A percentile compares a stretch with the other conserved stretches of the same genome.
These are phyloP conservation scores for Talaromyces sp. DNA, from an alignment of 2,329 filamentous ascomycete species.

Conservation along the genomic window DNA sequence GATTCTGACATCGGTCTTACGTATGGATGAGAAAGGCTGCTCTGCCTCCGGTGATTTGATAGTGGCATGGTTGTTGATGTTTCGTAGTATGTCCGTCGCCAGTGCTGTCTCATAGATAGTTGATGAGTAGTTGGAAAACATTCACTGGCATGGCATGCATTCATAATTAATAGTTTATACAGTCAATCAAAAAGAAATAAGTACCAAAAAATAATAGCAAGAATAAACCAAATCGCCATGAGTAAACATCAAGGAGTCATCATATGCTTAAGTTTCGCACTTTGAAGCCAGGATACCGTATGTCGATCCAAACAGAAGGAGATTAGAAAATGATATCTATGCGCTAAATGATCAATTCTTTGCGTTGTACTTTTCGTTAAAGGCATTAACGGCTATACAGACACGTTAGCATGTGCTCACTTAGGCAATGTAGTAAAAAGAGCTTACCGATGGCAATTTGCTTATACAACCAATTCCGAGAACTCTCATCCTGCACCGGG, in stretches of 20 bases:
- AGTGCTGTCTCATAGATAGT: no score
- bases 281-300: background rate
- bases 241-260: background rate
- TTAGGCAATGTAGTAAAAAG: background rate
- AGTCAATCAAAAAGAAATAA: conserved; percentile 1
- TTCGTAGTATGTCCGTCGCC: background rate
- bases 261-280: background rate
- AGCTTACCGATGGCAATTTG: conserved; percentile 60
- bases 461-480: conserved; percentile 64
- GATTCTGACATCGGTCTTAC: background rate
- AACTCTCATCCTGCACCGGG: conserved; percentile 83
- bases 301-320: background rate
- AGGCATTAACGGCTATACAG: conserved; percentile 61
- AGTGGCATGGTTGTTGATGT: background rate
- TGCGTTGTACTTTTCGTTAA: conserved; percentile 66
- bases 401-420: conserved; percentile 2
- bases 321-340: conserved; percentile 2
- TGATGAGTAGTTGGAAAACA: background rate
- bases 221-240: conserved; percentile 1
- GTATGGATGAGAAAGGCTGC: background rate
- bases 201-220: background rate
- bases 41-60: background rate
- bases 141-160: background rate
- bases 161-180: conserved; percentile 7
- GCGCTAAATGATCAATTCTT: conserved; percentile 46